These are phyloP conservation scores for Paragyromitra xinjiangensis DNA, from an alignment of 495 filamentous ascomycete species.

Conservation along the genomic window DNA sequence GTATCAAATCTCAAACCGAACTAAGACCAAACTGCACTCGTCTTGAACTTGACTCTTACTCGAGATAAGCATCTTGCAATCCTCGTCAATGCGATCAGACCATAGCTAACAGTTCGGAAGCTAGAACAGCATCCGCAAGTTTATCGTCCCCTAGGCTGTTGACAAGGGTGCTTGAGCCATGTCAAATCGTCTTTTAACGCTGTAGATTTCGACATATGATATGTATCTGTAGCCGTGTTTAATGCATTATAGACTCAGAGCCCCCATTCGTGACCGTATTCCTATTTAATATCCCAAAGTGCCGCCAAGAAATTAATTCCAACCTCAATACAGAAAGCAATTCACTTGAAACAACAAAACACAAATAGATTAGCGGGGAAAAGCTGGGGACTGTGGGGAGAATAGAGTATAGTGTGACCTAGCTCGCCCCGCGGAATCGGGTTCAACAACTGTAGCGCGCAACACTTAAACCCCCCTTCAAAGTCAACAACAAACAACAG, in stretches of 20 bases:
- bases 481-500: not conserved
- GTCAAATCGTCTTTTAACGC: not conserved
- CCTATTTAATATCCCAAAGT: not conserved
- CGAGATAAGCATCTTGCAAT: slow-evolving; percentile 18
- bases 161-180: not conserved
- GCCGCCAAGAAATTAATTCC: not conserved
- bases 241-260: not conserved
- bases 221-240: not conserved
- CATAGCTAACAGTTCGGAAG: not conserved
- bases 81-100: slow-evolving; percentile 1
- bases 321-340: not conserved
- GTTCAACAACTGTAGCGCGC: slow-evolving; percentile 14
- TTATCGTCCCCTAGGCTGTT: slow-evolving; percentile 3
- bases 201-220: slow-evolving; percentile 4
- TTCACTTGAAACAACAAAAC: slow-evolving; percentile 12
- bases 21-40: slow-evolving; percentile 1
- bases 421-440: slow-evolving; percentile 36
- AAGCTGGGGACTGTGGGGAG: slow-evolving; percentile 35
- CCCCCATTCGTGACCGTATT: not conserved
- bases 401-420: slow-evolving; percentile 1
- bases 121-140: slow-evolving; percentile 11
- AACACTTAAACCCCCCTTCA: not conserved
- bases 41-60: not conserved
- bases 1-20: not conserved
- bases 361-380: slow-evolving; percentile 4